These are phyloP conservation scores for Persicaria tinctoria DNA, from an alignment of 148 eudicot species.

Conservation along the genomic window DNA sequence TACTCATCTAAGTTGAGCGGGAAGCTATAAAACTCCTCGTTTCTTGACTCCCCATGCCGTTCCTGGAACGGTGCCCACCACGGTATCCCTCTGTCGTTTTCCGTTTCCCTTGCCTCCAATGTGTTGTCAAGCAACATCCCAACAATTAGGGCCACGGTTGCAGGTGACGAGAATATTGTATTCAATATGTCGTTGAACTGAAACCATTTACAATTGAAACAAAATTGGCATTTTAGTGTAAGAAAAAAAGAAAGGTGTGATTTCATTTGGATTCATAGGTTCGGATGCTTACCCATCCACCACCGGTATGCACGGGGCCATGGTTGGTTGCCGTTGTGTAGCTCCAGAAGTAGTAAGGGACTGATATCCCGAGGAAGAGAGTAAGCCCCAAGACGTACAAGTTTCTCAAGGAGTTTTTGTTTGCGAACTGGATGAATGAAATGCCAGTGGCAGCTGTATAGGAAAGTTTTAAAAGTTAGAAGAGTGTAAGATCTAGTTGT, in stretches of 20 bases:
- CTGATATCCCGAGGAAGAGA: slow-evolving; percentile 86
- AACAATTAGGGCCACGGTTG: slow-evolving; percentile 70
- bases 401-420: slow-evolving; percentile 81
- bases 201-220: neutral
- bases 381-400: slow-evolving; percentile 74
- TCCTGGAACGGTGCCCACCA: slow-evolving; percentile 82
- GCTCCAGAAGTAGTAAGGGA: slow-evolving; percentile 76
- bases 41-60: slow-evolving; percentile 69
- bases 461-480: neutral
- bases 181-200: slow-evolving; percentile 91
- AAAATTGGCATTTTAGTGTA: neutral
- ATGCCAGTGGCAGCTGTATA: slow-evolving; percentile 77
- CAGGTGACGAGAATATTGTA: slow-evolving; percentile 75
- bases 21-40: slow-evolving; percentile 83
- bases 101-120: slow-evolving; percentile 40
- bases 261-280: neutral
- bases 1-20: slow-evolving; percentile 66
- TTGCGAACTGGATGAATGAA: slow-evolving; percentile 72
- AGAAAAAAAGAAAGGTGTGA: neutral
- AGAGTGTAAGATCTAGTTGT: neutral
- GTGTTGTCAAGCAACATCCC: slow-evolving; percentile 68
- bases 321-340: slow-evolving; percentile 37
- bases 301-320: slow-evolving; percentile 77
- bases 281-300: slow-evolving; percentile 65
- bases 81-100: slow-evolving; percentile 66